Conservation (phyloP, 2,329 filamentous ascomycete genomes). For the Alternaria novae-zelandiae region DNA sequence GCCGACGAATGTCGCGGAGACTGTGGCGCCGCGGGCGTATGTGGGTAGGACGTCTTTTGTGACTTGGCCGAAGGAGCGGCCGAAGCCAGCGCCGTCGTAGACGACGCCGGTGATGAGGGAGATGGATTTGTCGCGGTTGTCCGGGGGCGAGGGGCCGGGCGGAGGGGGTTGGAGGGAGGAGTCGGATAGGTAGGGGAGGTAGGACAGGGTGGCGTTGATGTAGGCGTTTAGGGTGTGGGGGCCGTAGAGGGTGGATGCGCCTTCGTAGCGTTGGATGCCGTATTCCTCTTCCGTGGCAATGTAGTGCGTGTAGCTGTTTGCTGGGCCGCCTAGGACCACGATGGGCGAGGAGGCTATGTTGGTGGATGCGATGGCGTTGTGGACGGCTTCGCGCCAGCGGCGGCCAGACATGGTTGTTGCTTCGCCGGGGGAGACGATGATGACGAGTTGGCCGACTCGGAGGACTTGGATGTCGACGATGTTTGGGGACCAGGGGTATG, state of each 20-base stretch:
- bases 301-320: constrained; percentile 90
- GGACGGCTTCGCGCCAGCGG: constrained; percentile 71
- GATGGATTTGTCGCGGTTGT: constrained; percentile 77
- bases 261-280: constrained; percentile 86
- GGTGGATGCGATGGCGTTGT: constrained; percentile 32
- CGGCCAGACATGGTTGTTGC: constrained; percentile 91
- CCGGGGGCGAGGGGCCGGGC: constrained; percentile 71
- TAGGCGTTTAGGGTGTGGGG: constrained; percentile 83
- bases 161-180: constrained; percentile 34
- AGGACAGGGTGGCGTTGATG: constrained; percentile 81
- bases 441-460: constrained; percentile 81
- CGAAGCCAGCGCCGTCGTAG: constrained; percentile 70
- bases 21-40: constrained; percentile 66
- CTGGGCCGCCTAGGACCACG: constrained; percentile 87
- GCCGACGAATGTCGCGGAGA: constrained; percentile 76
- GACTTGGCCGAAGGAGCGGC: constrained; percentile 74
- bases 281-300: constrained; percentile 82
- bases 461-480: constrained; percentile 88
- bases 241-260: constrained; percentile 89
- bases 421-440: constrained; percentile 85
- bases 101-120: constrained; percentile 83
- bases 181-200: constrained; percentile 69
- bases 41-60: constrained; percentile 59
- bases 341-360: constrained; percentile 48
- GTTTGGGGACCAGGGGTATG: constrained; percentile 90